Evolutionary conservation across 2,329 filamentous ascomycete species (phyloP).

Genomic region (Aureobasidium musti): DNA sequence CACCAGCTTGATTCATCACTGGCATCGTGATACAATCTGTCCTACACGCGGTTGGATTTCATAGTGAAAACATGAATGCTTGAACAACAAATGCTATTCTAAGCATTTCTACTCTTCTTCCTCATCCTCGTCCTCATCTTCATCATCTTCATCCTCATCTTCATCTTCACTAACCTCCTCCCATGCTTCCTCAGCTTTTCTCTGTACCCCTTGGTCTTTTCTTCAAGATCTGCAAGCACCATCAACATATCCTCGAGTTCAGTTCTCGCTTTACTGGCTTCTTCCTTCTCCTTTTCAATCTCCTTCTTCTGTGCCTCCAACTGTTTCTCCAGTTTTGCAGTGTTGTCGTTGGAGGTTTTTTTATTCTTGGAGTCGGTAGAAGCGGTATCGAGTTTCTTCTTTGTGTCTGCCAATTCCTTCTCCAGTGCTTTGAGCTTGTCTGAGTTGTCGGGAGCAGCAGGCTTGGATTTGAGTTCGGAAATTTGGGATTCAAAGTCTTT

Average conservation of each 20-base stretch:
- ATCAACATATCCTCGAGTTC: conserved; percentile 54
- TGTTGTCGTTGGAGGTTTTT: neutral
- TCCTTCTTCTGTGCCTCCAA: conserved; percentile 36
- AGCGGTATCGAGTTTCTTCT: conserved; percentile 6
- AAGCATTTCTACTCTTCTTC: no score
- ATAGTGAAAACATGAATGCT: no score
- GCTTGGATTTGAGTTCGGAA: neutral
- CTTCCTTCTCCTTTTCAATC: conserved; percentile 47
- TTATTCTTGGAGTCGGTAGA: conserved; percentile 25
- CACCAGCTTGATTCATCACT: no score
- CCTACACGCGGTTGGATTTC: no score
- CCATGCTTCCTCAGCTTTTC: conserved; percentile 37
- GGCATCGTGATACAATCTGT: no score
- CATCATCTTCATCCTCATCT: conserved; percentile 36
- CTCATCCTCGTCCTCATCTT: conserved; percentile 34
- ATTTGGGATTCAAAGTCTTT: conserved; percentile 18
- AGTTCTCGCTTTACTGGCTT: conserved; percentile 41
- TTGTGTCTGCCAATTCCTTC: conserved; percentile 21
- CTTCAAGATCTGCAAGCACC: conserved; percentile 51
- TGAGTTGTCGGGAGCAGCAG: neutral
- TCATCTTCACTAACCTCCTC: conserved; percentile 40
- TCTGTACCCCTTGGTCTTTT: conserved; percentile 42
- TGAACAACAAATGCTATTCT: no score
- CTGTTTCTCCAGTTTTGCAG: conserved; percentile 26
- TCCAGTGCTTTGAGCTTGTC: conserved; percentile 12